These are phyloP conservation scores for Pistacia atlantica DNA, from an alignment of 345 rosid species.

Conservation along the genomic window DNA sequence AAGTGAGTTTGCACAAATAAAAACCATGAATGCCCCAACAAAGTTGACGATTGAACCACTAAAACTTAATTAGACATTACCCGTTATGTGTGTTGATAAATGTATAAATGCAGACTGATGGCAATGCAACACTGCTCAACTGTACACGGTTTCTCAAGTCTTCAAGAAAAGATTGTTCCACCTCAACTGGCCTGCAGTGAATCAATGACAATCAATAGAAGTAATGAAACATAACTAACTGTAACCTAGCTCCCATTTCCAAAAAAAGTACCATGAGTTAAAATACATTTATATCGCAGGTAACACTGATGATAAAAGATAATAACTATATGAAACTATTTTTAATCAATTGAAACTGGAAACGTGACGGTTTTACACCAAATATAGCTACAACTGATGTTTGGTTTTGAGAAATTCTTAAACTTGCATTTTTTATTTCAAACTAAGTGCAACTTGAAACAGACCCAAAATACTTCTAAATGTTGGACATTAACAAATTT, in stretches of 20 bases:
- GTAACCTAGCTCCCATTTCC: neutral
- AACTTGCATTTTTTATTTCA: neutral
- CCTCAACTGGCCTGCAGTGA: conserved; percentile 71
- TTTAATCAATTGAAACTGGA: neutral
- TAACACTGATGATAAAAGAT: neutral
- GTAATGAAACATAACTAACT: neutral
- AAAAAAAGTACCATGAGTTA: neutral
- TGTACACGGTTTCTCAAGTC: conserved; percentile 96
- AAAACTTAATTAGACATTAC: conserved; percentile 40
- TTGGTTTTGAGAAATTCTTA: neutral
- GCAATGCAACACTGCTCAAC: conserved; percentile 73
- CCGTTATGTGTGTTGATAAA: conserved; percentile 88
- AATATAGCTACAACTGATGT: neutral
- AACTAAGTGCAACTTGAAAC: conserved; percentile 6
- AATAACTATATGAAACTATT: neutral
- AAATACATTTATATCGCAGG: neutral
- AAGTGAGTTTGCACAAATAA: conserved; percentile 18
- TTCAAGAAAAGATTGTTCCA: conserved; percentile 91
- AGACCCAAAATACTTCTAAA: neutral
- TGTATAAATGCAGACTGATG: conserved; percentile 94
- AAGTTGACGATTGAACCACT: conserved; percentile 14
- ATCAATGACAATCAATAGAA: conserved; percentile 3
- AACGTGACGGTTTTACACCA: neutral
- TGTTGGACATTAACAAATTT: neutral
- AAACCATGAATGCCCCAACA: conserved; percentile 7